Evolutionary conservation across 176 grass and related monocot species (phyloP).

Genomic region (Eremochloa ophiuroides): DNA sequence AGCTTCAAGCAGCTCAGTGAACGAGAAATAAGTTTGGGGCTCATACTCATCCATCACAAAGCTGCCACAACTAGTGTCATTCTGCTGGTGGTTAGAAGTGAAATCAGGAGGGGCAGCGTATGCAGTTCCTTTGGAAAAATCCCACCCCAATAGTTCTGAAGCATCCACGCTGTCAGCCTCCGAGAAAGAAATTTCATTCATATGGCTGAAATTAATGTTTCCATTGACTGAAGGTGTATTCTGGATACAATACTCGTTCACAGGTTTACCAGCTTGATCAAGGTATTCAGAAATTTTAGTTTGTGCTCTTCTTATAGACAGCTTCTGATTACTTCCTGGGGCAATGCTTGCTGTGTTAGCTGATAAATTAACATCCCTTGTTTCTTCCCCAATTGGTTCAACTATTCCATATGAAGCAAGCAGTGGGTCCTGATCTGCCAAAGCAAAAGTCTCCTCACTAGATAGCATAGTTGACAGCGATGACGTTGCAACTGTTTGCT

Average conservation of each 20-base stretch:
- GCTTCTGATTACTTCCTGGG: slow-evolving; percentile 52
- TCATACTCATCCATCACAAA: slow-evolving; percentile 42
- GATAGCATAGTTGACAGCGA: slow-evolving; percentile 39
- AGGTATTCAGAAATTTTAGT: slow-evolving; percentile 39
- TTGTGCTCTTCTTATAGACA: slow-evolving; percentile 81
- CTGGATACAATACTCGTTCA: slow-evolving; percentile 26
- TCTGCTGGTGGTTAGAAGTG: slow-evolving; percentile 25
- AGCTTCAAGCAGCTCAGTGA: slow-evolving; percentile 67
- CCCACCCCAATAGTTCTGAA: slow-evolving; percentile 53
- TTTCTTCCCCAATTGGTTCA: slow-evolving; percentile 36
- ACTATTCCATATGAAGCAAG: slow-evolving; percentile 57
- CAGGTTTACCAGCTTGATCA: slow-evolving; percentile 20
- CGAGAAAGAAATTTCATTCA: slow-evolving; percentile 40
- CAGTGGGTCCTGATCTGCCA: slow-evolving; percentile 41
- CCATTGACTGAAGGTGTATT: slow-evolving; percentile 32
- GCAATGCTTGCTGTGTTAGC: slow-evolving; percentile 18
- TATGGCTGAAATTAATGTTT: slow-evolving; percentile 30
- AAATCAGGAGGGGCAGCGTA: slow-evolving; percentile 20
- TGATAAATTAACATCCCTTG: slow-evolving; percentile 34
- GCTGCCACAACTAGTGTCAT: slow-evolving; percentile 40
- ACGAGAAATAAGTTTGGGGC: slow-evolving; percentile 74
- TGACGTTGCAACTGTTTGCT: slow-evolving; percentile 46
- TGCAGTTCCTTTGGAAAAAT: slow-evolving; percentile 46
- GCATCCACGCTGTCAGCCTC: slow-evolving; percentile 37
- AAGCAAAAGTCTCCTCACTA: slow-evolving; percentile 32